Conservation (phyloP, 2,329 filamentous ascomycete species). For the Eutypella sp. region DNA sequence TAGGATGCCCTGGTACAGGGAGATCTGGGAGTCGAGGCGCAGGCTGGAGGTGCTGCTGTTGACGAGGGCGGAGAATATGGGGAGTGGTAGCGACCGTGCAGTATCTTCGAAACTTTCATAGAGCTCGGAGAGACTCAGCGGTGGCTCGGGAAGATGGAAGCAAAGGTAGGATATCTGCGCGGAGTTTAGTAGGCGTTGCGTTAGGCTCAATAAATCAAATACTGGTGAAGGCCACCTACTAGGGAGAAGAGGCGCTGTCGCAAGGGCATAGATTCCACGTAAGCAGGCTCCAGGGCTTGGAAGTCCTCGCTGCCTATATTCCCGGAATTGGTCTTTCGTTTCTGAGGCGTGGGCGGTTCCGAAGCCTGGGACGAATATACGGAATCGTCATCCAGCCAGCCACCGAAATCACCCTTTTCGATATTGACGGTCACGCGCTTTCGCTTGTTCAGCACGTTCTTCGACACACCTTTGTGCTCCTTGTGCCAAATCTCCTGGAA, state of each 20-base stretch:
- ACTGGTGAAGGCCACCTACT: slow-evolving; percentile 25
- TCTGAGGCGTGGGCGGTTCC: slow-evolving; percentile 41
- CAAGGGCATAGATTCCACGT: slow-evolving; percentile 53
- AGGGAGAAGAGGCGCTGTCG: slow-evolving; percentile 60
- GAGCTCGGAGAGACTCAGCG: slow-evolving; percentile 44
- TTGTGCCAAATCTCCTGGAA: slow-evolving; percentile 65
- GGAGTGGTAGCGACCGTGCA: slow-evolving; percentile 53
- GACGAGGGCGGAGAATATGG: slow-evolving; percentile 52
- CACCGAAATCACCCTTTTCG: slow-evolving; percentile 55
- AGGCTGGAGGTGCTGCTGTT: slow-evolving; percentile 36
- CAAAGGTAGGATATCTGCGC: slow-evolving; percentile 39
- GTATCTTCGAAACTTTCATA: slow-evolving; percentile 54
- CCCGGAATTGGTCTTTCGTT: slow-evolving; percentile 25
- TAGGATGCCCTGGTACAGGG: slow-evolving; percentile 39
- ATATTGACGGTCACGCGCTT: slow-evolving; percentile 50
- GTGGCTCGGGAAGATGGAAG: slow-evolving; percentile 39
- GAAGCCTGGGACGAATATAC: slow-evolving; percentile 40
- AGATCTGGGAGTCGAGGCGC: slow-evolving; percentile 34
- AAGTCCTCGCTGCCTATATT: slow-evolving; percentile 27
- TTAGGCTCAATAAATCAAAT: neutral
- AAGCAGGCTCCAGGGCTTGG: slow-evolving; percentile 32
- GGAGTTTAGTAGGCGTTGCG: no score
- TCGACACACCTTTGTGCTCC: slow-evolving; percentile 50
- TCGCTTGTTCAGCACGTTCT: slow-evolving; percentile 41
- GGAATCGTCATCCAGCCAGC: slow-evolving; percentile 55